These are phyloP conservation scores for Asterella californica DNA, from an alignment of 225 moss, liverwort and hornwort species.

Conservation along the genomic window DNA sequence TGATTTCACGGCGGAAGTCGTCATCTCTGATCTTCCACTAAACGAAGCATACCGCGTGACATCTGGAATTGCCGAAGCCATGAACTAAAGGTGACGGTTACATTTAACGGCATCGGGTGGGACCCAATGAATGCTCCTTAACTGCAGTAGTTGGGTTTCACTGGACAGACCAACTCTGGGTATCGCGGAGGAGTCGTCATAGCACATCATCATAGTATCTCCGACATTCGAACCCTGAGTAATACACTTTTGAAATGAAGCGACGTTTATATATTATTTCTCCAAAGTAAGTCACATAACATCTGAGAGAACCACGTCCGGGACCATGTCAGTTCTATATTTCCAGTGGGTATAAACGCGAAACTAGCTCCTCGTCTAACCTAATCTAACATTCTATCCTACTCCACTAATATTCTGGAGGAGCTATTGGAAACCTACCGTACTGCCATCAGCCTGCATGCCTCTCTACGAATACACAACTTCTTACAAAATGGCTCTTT, in stretches of 20 bases:
- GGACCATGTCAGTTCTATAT: neutral
- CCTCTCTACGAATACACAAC: slow-evolving; percentile 10
- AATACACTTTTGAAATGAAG: neutral
- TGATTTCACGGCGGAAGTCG: too few species aligned
- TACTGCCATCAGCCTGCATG: neutral
- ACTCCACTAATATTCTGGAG: slow-evolving; percentile 1
- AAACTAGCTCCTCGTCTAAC: neutral
- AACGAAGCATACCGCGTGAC: too few species aligned
- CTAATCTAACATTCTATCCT: neutral
- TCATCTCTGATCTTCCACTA: too few species aligned
- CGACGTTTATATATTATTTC: slow-evolving; percentile 5
- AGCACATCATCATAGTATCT: too few species aligned
- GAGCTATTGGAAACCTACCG: neutral
- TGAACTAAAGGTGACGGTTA: too few species aligned
- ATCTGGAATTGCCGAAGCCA: too few species aligned
- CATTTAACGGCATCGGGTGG: too few species aligned
- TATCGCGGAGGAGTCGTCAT: too few species aligned
- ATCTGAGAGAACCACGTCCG: neutral
- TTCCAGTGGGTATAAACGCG: neutral
- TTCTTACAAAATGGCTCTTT: slow-evolving; percentile 10
- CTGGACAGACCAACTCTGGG: too few species aligned
- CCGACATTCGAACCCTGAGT: too few species aligned
- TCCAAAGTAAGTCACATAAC: slow-evolving; percentile 1
- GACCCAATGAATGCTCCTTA: too few species aligned
- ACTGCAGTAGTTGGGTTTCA: too few species aligned